Percentiles rank a stretch among this genome's conserved stretches.
Conservation (phyloP, 768 basidiomycete genomes). For the Leccinum incarnatum region DNA sequence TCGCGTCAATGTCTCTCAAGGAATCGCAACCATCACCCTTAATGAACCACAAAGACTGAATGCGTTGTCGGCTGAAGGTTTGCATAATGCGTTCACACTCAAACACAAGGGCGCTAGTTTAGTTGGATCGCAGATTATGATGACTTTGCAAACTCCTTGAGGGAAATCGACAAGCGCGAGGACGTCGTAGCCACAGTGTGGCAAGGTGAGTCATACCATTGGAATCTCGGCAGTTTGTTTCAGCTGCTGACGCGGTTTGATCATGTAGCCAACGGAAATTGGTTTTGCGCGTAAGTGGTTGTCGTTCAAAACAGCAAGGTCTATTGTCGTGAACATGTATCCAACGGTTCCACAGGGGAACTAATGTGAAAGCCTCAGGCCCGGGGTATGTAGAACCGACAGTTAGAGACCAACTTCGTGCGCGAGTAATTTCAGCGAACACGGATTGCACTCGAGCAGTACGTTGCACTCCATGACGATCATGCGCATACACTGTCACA, state of each 20-base stretch:
- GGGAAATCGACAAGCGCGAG: constrained; percentile 54
- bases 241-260: background rate
- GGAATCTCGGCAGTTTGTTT: background rate
- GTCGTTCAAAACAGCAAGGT: background rate
- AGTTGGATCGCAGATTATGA: constrained; percentile 50
- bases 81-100: constrained; percentile 19
- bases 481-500: background rate
- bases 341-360: constrained; percentile 45
- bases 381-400: constrained; percentile 15
- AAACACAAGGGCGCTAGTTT: background rate
- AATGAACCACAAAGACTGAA: constrained; percentile 60
- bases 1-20: constrained; percentile 46
- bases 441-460: constrained; percentile 68
- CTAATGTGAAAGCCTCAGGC: constrained; percentile 43
- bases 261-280: constrained; percentile 54
- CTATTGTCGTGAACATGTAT: background rate
- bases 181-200: constrained; percentile 66
- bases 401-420: constrained; percentile 47
- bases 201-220: constrained; percentile 46
- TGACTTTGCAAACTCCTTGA: constrained; percentile 53
- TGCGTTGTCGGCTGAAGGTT: constrained; percentile 52
- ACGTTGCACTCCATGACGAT: constrained; percentile 17
- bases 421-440: constrained; percentile 47
- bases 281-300: constrained; percentile 67
- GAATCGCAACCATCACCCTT: constrained; percentile 68